Conservation (phyloP, 2,329 filamentous ascomycete genomes). For the Fusarium sp. region DNA sequence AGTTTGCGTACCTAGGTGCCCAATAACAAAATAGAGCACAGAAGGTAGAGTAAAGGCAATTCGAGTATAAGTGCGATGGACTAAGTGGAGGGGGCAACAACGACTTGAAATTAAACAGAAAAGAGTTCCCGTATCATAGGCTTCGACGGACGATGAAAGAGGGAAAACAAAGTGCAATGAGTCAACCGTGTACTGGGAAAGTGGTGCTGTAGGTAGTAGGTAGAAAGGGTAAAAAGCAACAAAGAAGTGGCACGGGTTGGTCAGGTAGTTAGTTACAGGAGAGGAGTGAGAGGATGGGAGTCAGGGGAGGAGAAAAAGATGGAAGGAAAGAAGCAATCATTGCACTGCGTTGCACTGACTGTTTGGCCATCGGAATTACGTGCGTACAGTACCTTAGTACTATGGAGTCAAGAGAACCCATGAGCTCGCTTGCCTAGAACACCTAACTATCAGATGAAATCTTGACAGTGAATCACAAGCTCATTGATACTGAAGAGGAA, state of each 20-base stretch:
- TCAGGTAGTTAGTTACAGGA: background rate
- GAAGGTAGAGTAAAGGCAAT: background rate
- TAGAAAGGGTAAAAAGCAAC: background rate
- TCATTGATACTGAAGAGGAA: background rate
- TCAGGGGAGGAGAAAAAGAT: background rate
- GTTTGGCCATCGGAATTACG: background rate
- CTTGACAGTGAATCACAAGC: background rate
- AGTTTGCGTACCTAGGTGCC: background rate
- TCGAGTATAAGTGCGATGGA: background rate
- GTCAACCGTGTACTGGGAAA: background rate
- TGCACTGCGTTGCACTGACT: background rate
- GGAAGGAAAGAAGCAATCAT: background rate
- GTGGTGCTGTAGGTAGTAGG: background rate
- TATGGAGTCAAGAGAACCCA: background rate
- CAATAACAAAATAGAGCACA: background rate
- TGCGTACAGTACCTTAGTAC: background rate
- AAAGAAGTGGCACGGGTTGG: background rate
- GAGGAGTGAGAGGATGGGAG: background rate
- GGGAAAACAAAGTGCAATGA: background rate
- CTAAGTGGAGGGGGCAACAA: conserved; percentile 7
- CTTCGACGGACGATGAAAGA: background rate
- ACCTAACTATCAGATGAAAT: background rate
- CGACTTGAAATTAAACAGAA: background rate
- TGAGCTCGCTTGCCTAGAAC: background rate
- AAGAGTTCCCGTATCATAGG: background rate